Conservation (phyloP, 2,329 filamentous ascomycete genomes). For the Cladophialophora chaetospira region DNA sequence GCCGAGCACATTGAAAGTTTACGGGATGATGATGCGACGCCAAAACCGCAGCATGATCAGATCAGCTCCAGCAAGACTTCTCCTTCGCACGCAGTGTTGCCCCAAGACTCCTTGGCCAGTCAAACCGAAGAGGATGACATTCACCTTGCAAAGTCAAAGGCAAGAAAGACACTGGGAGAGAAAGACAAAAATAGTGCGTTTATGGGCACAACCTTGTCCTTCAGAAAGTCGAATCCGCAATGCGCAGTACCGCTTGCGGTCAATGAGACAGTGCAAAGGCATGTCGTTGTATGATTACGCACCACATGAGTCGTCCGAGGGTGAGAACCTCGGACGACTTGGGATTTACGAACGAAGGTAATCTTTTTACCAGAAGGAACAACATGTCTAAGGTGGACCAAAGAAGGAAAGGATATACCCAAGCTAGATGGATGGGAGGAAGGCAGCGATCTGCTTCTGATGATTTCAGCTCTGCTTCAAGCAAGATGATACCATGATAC, state of each 20-base stretch:
- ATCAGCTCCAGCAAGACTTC: conserved; percentile 7
- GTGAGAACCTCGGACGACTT: neutral
- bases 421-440: neutral
- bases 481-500: conserved; percentile 27
- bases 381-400: neutral
- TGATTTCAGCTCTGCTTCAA: neutral
- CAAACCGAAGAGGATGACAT: conserved; percentile 11
- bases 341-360: neutral
- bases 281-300: conserved; percentile 24
- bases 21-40: conserved; percentile 23
- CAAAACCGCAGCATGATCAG: conserved; percentile 15
- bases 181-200: conserved; percentile 21
- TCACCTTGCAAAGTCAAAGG: conserved; percentile 21
- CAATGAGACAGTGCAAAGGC: conserved; percentile 22
- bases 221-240: conserved; percentile 23
- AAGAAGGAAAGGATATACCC: neutral
- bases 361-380: neutral
- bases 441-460: neutral
- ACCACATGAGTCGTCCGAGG: neutral
- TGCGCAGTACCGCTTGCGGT: conserved; percentile 25
- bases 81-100: neutral
- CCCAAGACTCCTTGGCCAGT: neutral
- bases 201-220: neutral
- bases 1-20: conserved; percentile 15
- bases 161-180: neutral